These are phyloP conservation scores for Leptodermis oblonga DNA, from an alignment of 257 asterid genomes.

Conservation along the genomic window DNA sequence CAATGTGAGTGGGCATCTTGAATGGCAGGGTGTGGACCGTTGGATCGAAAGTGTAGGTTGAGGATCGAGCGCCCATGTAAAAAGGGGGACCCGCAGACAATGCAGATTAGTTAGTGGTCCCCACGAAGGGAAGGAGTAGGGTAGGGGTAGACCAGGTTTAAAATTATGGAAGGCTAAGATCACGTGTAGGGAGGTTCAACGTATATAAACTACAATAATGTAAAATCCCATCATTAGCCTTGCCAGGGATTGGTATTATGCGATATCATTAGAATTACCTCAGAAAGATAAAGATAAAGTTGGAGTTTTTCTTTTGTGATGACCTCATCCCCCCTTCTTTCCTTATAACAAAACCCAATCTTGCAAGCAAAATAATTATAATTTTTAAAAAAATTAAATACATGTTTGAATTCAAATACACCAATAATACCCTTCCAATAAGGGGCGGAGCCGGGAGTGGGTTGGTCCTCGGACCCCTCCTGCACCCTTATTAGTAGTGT, in stretches of 20 bases:
- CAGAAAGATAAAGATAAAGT: constrained; percentile 23
- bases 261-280: constrained; percentile 68
- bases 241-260: constrained; percentile 77
- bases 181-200: constrained; percentile 74
- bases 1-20: no score
- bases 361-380: no score
- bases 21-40: constrained; percentile 17
- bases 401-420: no score
- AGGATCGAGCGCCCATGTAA: constrained; percentile 1
- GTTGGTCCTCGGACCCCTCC: no score
- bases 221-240: constrained; percentile 69
- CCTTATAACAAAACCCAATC: no score
- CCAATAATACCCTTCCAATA: no score
- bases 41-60: background rate
- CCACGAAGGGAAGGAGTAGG: constrained; percentile 23
- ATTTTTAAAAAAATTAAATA: no score
- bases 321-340: constrained; percentile 22
- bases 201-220: constrained; percentile 49
- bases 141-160: constrained; percentile 15
- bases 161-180: constrained; percentile 34
- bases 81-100: background rate
- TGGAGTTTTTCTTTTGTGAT: constrained; percentile 19
- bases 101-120: constrained; percentile 35
- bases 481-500: no score
- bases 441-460: no score